Evolutionary conservation across 345 rosid genomes (phyloP).

Genomic region (Combretum micranthum): DNA sequence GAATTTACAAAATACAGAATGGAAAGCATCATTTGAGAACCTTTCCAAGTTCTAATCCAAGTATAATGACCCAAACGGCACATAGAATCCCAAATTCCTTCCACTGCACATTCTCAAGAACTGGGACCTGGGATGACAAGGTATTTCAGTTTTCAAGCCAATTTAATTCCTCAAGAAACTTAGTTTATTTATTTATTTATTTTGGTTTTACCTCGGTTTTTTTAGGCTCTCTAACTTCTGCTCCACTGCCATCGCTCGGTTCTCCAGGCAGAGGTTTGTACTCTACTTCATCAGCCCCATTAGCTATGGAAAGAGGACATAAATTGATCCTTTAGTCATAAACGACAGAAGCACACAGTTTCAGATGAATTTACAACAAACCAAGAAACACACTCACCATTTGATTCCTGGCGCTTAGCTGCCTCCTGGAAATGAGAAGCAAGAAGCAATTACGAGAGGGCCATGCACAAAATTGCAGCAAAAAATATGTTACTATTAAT

Average conservation of each 20-base stretch:
- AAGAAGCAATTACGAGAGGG: neutral
- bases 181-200: neutral
- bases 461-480: neutral
- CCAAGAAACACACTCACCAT: constrained; percentile 14
- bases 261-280: constrained; percentile 23
- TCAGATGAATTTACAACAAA: neutral
- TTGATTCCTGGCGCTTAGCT: constrained; percentile 16
- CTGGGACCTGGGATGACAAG: constrained; percentile 16
- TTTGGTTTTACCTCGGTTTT: constrained; percentile 18
- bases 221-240: constrained; percentile 7
- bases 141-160: constrained; percentile 3
- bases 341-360: neutral
- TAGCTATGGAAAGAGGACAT: constrained; percentile 12
- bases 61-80: constrained; percentile 25
- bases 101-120: constrained; percentile 35
- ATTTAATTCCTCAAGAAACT: neutral
- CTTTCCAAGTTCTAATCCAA: constrained; percentile 27
- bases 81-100: constrained; percentile 26
- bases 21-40: constrained; percentile 3
- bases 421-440: constrained; percentile 22
- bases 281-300: constrained; percentile 19
- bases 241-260: constrained; percentile 7
- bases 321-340: neutral
- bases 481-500: neutral
- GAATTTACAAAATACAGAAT: no score